phyloP scores from a whole-genome alignment of 768 basidiomycete genomes.

The Russula sp. region DNA sequence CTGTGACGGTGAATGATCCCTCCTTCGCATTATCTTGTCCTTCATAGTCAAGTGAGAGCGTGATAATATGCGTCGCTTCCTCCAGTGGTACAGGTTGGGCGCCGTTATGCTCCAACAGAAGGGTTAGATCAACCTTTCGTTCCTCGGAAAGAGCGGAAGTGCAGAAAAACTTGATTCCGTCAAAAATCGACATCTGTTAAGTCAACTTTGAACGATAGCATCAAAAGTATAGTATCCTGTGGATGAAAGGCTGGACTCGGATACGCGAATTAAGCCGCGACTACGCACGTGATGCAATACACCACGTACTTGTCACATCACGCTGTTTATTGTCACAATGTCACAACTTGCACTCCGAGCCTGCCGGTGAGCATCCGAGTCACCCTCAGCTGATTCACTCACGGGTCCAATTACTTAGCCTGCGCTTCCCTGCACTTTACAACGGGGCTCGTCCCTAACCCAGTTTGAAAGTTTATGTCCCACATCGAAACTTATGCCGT shows the following conservation, averaged over 20 bases:
- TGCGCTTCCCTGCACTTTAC: too few species aligned
- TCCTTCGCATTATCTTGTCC: constrained; percentile 13
- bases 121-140: constrained; percentile 6
- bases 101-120: constrained; percentile 18
- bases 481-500: too few species aligned
- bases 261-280: neutral
- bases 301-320: neutral
- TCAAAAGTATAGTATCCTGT: neutral
- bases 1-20: constrained; percentile 17
- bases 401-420: too few species aligned
- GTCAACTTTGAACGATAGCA: neutral
- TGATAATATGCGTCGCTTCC: constrained; percentile 22
- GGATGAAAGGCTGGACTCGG: neutral
- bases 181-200: constrained; percentile 19
- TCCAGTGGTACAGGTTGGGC: constrained; percentile 3
- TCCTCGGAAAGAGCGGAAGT: constrained; percentile 15
- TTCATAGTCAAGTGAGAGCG: constrained; percentile 17
- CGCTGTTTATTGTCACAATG: neutral
- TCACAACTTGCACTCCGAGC: neutral
- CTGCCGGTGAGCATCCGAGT: too few species aligned
- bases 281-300: neutral
- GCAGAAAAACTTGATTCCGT: constrained; percentile 19
- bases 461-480: too few species aligned
- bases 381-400: too few species aligned
- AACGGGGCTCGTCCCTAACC: too few species aligned